Evolutionary conservation across 306 rosid species (phyloP), one percentile per base, ranked within the genome.

Genomic region (Cucurbita argyrosperma): DNA sequence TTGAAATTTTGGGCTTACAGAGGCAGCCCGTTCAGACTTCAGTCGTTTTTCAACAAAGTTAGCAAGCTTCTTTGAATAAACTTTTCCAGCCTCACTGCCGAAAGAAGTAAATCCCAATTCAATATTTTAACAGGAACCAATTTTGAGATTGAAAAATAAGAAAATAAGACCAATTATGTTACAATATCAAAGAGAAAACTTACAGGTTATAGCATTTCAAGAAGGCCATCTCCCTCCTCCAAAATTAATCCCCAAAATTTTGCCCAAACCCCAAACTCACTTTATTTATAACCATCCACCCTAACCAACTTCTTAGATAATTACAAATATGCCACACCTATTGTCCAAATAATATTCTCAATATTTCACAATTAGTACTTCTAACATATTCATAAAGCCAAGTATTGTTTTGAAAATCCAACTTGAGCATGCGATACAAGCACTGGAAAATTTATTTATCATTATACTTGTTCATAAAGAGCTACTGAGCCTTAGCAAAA

Each of bases 1-100:
- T 7, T 13, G 15, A 47, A 21, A 70, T 81, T 65, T 47, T 77
- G 77, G 76, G 79, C 96, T 88, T 91, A 94, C 99, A 79, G 96
- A 90, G 83, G 99, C 99, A 74, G 99, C 95, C 16, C 99, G 83
- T 80, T 94, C 99, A 60, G 97, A 85, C 85, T 91, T 94, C 84
- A 91, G 88, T 79, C 99, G 92, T 75, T 94, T 94, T 78, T 87
- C 90, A 4, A 94, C 91, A 74, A 94, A 94, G 86, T 89, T 94
- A 15, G 88, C 82, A 60, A 94, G 97, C 83, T 91, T 94, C 92
- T 91, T 88, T 30, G 95, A 62, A 77, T 91, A 94, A 77, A 94
- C 59, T 79, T 88, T 84, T 78, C 99, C 99, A 16, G 88, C 84
- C 76, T 91, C 97, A 76, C 99, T 94, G 87, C 82, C 47, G 55